Base-by-base conservation (phyloP, 257 asterid species). In the Haberlea rhodopensis region DNA sequence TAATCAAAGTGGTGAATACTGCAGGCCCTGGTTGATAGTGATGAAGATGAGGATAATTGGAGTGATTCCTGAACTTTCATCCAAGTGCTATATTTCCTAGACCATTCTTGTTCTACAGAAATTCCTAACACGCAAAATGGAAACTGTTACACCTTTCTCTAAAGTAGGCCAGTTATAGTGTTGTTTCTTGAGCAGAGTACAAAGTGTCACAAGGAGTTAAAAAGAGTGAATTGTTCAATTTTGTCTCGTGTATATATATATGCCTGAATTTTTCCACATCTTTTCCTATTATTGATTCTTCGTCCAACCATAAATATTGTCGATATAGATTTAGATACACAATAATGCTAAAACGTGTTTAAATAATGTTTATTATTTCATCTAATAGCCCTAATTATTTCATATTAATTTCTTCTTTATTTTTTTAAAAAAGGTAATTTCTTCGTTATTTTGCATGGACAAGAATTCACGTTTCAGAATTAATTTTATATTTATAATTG, bases 11-110 rank as follows among this genome's bases (percentile, higher is more conserved):
- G 48, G 29, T 19, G 61, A 53, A 62, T 57, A 53, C 63, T 68
- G 61, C 81, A 88, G 98, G 98, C 98, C 53, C 79, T 84, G 49
- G 89, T 88, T 60, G 96, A 91, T 72, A 88, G 98, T 60, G 96
- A 88, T 64, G 98, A 88, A 62, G 97, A 86, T 27, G 94, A 86
- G 19, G 95, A 90, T 80, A 72, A 60, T 73, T 88, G 98, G 96
- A 88, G 90, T 54, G 92, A 90, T 74, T 83, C 87, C 15, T 86
- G 82, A 90, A 71, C 49, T 27, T n/a, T 15, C 54, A 58, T 57
- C 32, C 56, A 15, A 5, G 26, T 6, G 37, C 23, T 43, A 18
- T 37, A 21, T 57, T 53, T 63, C 58, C 53, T 24, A 9, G 8
- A 21, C n/a, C 56, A 8, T 60, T 59, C 66, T 16, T 52, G 40